Evolutionary conservation across 495 filamentous ascomycete genomes (phyloP).

Genomic region (Hypoxylon lienhwacheense): DNA sequence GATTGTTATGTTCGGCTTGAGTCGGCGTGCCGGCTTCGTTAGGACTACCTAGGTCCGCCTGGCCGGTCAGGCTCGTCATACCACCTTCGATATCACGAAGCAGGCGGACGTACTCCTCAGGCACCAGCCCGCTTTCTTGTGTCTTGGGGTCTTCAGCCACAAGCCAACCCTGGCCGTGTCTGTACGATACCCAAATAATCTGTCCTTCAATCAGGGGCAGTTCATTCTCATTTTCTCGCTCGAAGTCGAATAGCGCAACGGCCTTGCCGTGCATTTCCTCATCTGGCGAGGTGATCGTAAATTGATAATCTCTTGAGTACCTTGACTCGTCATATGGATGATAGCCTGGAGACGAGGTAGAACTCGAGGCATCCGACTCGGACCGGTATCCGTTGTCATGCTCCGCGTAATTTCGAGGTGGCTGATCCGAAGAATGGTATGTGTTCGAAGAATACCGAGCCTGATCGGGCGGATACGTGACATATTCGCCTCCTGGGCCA

Average conservation of each 20-base stretch:
- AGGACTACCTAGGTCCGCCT: slow-evolving; percentile 47
- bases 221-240: slow-evolving; percentile 94
- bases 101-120: slow-evolving; percentile 94
- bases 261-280: slow-evolving; percentile 98
- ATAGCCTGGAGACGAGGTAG: slow-evolving; percentile 54
- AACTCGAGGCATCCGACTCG: slow-evolving; percentile 63
- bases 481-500: slow-evolving; percentile 76
- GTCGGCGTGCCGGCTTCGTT: slow-evolving; percentile 58
- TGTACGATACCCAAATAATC: slow-evolving; percentile 93
- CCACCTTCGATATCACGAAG: slow-evolving; percentile 85
- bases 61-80: slow-evolving; percentile 55
- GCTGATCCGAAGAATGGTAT: slow-evolving; percentile 48
- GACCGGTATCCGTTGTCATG: slow-evolving; percentile 54
- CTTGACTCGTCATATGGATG: slow-evolving; percentile 61
- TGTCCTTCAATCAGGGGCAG: slow-evolving; percentile 91
- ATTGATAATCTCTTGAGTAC: slow-evolving; percentile 87
- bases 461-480: slow-evolving; percentile 73
- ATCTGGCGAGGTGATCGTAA: slow-evolving; percentile 91
- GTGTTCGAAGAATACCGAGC: slow-evolving; percentile 55
- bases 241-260: slow-evolving; percentile 93
- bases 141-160: slow-evolving; percentile 96
- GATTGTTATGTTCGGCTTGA: slow-evolving; percentile 52
- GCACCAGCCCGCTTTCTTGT: slow-evolving; percentile 80
- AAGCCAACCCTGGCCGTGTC: slow-evolving; percentile 95
- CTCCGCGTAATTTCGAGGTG: slow-evolving; percentile 61